phyloP scores from a whole-genome alignment of 495 filamentous ascomycete genomes.

The Penicillium alfredii region DNA sequence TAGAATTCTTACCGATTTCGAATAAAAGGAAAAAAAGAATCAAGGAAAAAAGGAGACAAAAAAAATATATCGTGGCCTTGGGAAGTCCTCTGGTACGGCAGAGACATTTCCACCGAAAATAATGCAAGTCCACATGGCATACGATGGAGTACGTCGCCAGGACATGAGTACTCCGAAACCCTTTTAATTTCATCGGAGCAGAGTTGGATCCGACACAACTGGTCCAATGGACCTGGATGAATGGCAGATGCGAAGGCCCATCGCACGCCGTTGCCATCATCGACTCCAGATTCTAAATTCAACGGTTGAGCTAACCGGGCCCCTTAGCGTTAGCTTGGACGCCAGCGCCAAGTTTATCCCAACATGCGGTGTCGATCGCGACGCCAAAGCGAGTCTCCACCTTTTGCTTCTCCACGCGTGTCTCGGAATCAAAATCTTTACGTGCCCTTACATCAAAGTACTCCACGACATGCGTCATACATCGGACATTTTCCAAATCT shows the following conservation, averaged over 20 bases:
- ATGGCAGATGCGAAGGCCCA: constrained; percentile 1
- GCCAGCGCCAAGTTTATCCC: constrained; percentile 4
- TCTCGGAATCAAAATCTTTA: too few relatives aligned
- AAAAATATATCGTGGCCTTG: neutral
- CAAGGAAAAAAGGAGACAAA: too few relatives aligned
- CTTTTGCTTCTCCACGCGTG: too few relatives aligned
- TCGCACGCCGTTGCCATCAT: constrained; percentile 1
- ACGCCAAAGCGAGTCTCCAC: neutral
- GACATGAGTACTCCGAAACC: neutral
- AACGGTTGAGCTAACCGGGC: constrained; percentile 4
- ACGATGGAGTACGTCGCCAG: neutral
- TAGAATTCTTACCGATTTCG: too few relatives aligned
- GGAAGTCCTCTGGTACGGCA: neutral
- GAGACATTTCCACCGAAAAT: neutral
- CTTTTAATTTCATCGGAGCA: too few relatives aligned
- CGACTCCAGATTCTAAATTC: constrained; percentile 7
- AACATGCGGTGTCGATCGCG: constrained; percentile 4
- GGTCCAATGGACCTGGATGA: too few relatives aligned
- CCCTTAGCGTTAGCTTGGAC: constrained; percentile 2
- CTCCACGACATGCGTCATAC: constrained; percentile 7
- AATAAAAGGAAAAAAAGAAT: too few relatives aligned
- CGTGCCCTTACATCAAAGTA: too few relatives aligned
- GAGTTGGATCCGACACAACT: too few relatives aligned
- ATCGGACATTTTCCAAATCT: neutral
- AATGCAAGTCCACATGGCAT: neutral